These are phyloP conservation scores for Stachybotrys chlorohalonatus DNA, from an alignment of 2,329 filamentous ascomycete genomes.

Conservation along the genomic window DNA sequence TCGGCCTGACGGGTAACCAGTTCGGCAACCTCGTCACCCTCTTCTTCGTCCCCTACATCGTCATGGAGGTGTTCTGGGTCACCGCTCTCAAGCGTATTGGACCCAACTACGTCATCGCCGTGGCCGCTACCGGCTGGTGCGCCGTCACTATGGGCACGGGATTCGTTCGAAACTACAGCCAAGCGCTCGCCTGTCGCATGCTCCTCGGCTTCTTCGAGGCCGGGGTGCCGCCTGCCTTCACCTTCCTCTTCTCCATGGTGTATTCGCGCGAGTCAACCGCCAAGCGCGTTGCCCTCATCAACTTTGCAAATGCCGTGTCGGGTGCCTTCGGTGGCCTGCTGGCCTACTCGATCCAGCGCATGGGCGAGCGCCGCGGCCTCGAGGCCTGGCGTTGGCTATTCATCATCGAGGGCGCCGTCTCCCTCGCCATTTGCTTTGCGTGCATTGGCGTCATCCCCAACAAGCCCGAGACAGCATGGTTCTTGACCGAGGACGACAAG, in stretches of 20 bases:
- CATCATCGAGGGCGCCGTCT: conserved; percentile 31
- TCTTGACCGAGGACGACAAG: conserved; percentile 31
- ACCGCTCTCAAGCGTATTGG: conserved; percentile 21
- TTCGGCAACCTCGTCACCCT: conserved; percentile 21
- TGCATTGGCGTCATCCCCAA: conserved; percentile 34
- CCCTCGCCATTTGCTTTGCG: conserved; percentile 16
- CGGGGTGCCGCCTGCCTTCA: conserved; percentile 22
- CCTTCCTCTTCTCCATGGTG: conserved; percentile 22
- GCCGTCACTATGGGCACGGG: conserved; percentile 20
- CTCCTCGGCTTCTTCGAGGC: conserved; percentile 25
- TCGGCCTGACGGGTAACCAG: conserved; percentile 17
- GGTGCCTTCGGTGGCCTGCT: conserved; percentile 21
- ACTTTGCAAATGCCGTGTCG: conserved; percentile 19
- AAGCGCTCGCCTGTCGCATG: conserved; percentile 17
- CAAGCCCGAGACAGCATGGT: conserved; percentile 33
- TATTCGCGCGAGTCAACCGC: conserved; percentile 22
- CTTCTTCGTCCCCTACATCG: conserved; percentile 22
- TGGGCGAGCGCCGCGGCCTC: conserved; percentile 34
- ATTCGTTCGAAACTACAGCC: conserved; percentile 16
- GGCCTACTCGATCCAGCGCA: conserved; percentile 22
- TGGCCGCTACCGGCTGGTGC: conserved; percentile 23
- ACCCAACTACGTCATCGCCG: conserved; percentile 13
- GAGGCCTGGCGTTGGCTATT: conserved; percentile 44
- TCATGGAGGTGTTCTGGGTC: conserved; percentile 20
- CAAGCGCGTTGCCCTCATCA: conserved; percentile 19